phyloP scores from a whole-genome alignment of 1,139 yeast species.

The Hansenula lynferdii region DNA sequence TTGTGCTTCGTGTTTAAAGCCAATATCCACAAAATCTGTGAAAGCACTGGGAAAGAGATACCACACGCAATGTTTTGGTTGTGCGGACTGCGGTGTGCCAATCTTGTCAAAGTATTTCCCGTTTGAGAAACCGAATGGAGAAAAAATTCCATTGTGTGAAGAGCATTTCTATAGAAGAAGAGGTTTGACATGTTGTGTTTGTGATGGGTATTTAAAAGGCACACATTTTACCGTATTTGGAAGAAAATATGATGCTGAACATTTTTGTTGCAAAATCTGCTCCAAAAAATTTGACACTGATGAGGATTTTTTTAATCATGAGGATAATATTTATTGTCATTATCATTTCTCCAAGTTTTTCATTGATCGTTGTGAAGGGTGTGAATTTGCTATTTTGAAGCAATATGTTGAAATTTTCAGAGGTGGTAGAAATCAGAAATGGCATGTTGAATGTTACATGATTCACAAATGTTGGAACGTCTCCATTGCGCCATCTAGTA shows the following conservation, averaged over 20 bases:
- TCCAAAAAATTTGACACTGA: conserved; percentile 85
- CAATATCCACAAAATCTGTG: conserved; percentile 77
- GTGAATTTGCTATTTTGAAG: conserved; percentile 84
- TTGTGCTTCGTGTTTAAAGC: conserved; percentile 61
- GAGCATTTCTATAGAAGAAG: conserved; percentile 85
- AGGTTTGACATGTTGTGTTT: conserved; percentile 76
- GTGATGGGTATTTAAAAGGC: conserved; percentile 84
- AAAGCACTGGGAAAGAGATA: conserved; percentile 76
- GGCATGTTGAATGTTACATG: conserved; percentile 99
- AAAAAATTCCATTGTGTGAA: conserved; percentile 80
- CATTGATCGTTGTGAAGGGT: conserved; percentile 92
- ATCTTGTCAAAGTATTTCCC: conserved; percentile 52
- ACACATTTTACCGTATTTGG: conserved; percentile 94
- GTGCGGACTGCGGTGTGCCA: conserved; percentile 74
- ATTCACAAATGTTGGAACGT: conserved; percentile 97
- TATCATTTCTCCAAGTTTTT: conserved; percentile 81
- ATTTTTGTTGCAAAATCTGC: conserved; percentile 89
- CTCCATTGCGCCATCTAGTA: conserved; percentile 58
- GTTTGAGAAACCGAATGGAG: conserved; percentile 36
- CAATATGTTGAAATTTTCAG: conserved; percentile 91
- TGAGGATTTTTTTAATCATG: conserved; percentile 90
- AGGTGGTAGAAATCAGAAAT: conserved; percentile 92
- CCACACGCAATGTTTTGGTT: conserved; percentile 84
- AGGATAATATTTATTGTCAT: conserved; percentile 80
- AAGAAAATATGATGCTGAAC: conserved; percentile 89